These are phyloP conservation scores for Neopestalotiopsis sp. DNA, from an alignment of 2,329 filamentous ascomycete species.

Conservation along the genomic window DNA sequence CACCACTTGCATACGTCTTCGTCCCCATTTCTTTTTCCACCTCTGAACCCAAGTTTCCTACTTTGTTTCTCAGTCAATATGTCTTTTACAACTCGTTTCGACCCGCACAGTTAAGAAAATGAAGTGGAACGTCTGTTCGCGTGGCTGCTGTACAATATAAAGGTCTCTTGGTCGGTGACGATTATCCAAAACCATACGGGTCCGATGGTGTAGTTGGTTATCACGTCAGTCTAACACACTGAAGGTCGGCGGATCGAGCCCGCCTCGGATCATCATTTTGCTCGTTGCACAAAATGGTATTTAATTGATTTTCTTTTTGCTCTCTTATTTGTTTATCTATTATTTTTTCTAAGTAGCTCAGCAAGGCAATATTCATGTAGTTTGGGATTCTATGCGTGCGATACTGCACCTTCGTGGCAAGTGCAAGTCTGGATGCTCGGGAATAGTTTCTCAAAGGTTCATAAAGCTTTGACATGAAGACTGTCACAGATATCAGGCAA, in stretches of 20 bases:
- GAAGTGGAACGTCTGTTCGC: neutral
- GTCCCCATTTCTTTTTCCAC: no score
- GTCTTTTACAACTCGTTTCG: no score
- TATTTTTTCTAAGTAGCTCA: neutral
- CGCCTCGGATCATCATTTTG: constrained; percentile 16
- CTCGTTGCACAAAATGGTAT: neutral
- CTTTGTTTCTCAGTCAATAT: no score
- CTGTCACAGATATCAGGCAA: no score
- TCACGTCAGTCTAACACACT: constrained; percentile 18
- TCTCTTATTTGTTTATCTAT: neutral
- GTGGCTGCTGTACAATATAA: neutral
- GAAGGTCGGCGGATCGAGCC: constrained; percentile 18
- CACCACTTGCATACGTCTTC: no score
- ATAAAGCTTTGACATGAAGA: no score
- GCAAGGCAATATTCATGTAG: no score
- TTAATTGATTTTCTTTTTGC: neutral
- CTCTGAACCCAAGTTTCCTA: no score
- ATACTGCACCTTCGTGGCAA: no score
- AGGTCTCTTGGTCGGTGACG: neutral
- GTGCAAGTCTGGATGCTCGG: no score
- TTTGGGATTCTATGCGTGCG: no score
- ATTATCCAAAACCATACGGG: neutral
- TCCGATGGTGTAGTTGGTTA: constrained; percentile 19
- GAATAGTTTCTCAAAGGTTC: no score
- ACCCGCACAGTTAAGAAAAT: neutral